These are phyloP conservation scores for Epicoccum nigrum DNA, from an alignment of 2,329 filamentous ascomycete genomes.

Conservation along the genomic window DNA sequence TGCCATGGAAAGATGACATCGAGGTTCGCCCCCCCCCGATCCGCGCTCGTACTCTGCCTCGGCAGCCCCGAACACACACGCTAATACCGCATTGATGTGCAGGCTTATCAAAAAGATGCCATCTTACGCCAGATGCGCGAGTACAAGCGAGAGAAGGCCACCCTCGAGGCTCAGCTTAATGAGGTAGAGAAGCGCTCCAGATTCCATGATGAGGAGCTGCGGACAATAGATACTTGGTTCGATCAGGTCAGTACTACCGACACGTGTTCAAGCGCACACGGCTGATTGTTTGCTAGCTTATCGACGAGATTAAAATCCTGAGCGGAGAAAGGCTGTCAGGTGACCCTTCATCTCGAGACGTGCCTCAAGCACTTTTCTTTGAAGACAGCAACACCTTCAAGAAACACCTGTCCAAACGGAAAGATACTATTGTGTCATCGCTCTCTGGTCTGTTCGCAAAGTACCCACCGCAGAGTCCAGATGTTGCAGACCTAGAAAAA, in stretches of 20 bases:
- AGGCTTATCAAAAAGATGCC: conserved; percentile 94
- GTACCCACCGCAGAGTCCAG: conserved; percentile 62
- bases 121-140: conserved; percentile 98
- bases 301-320: conserved; percentile 57
- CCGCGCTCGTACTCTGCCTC: conserved; percentile 24
- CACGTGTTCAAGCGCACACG: neutral
- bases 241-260: conserved; percentile 71
- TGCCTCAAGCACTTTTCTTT: conserved; percentile 62
- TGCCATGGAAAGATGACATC: conserved; percentile 73
- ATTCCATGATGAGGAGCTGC: conserved; percentile 91
- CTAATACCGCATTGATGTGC: conserved; percentile 40
- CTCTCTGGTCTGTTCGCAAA: conserved; percentile 70
- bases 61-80: conserved; percentile 33
- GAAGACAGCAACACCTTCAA: conserved; percentile 69
- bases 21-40: conserved; percentile 68
- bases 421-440: conserved; percentile 75
- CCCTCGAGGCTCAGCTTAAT: conserved; percentile 79
- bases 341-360: conserved; percentile 39
- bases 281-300: conserved; percentile 47
- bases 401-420: conserved; percentile 77
- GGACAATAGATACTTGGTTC: conserved; percentile 92
- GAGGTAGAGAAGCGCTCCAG: conserved; percentile 78
- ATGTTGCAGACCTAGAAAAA: conserved; percentile 73
- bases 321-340: conserved; percentile 44
- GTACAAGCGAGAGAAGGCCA: conserved; percentile 88